These are phyloP conservation scores for Tagetes patula DNA, from an alignment of 129 eudicot genomes.

Conservation along the genomic window DNA sequence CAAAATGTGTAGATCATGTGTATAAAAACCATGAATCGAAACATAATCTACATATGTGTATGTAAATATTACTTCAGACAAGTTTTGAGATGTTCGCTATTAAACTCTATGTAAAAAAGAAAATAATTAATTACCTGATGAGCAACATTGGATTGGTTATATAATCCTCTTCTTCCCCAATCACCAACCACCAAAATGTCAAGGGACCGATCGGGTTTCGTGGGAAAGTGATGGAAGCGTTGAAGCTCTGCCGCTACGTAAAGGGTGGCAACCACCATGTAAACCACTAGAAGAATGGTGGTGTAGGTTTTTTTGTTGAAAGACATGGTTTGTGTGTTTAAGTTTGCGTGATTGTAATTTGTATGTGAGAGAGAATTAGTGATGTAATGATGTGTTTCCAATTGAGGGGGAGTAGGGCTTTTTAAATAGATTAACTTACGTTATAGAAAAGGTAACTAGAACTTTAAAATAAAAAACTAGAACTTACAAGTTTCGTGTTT, in stretches of 20 bases:
- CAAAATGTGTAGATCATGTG: too few species aligned
- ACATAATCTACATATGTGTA: too few species aligned
- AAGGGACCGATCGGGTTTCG: slow-evolving; percentile 46
- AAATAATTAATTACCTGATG: slow-evolving; percentile 43
- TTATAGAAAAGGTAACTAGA: background rate
- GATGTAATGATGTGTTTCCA: background rate
- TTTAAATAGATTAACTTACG: slow-evolving; percentile 19
- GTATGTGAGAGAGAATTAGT: background rate
- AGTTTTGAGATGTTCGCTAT: too few species aligned
- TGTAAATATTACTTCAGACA: too few species aligned
- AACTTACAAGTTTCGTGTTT: slow-evolving; percentile 4
- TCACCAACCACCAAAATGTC: slow-evolving; percentile 72
- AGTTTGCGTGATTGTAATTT: background rate
- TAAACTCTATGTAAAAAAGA: background rate
- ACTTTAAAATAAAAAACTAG: too few species aligned
- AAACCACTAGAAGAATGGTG: slow-evolving; percentile 22
- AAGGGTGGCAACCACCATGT: slow-evolving; percentile 13
- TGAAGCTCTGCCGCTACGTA: slow-evolving; percentile 47
- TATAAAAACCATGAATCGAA: too few species aligned
- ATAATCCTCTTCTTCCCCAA: slow-evolving; percentile 78
- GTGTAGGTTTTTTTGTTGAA: slow-evolving; percentile 16
- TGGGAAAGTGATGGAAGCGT: slow-evolving; percentile 40
- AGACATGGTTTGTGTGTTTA: background rate
- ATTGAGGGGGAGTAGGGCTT: background rate
- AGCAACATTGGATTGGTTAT: slow-evolving; percentile 71